Evolutionary conservation across 2,329 filamentous ascomycete species (phyloP), one percentile per base, ranked within the genome.

Genomic region (Thielaviopsis euricoi): DNA sequence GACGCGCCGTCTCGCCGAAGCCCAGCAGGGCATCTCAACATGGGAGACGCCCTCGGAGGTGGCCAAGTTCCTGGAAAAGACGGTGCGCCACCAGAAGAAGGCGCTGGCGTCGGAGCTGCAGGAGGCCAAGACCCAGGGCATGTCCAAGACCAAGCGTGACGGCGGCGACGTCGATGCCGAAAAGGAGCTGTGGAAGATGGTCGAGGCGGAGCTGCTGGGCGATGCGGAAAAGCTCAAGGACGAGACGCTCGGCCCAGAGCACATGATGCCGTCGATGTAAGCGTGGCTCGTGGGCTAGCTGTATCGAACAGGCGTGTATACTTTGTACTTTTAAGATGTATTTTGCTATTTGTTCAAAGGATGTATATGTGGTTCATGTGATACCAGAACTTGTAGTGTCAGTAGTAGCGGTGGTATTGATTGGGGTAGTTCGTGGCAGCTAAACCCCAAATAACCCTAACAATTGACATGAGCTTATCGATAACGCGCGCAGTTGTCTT

Each of bases 1-100:
- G 66, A 70, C 75, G 64, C 77, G 79, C 61, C 80, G 91, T 58
- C 71, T 86, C 50, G 73, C 74, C 48, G 78, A 78, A 51, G 87
- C 89, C 1, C 66, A 73, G 55, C 65, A 71, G 19, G 87, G 87
- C 25, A 66, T 72, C 5, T 75, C 87, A n/a, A 76, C 82, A 3
- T 94, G 81, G 81, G 33, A 68, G 29, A 81, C 74, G 22, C 71
- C 74, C 1, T 59, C 66, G 1, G 73, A 78, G 43, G 66, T 76
- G n/a, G 61, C 61, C 29, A 64, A 64, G 6, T 74, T 72, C 64
- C 72, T 76, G 63, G 57, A 61, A 48, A 60, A 60, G 49, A 60
- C 59, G 15, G 50, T 60, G 51, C 59, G 59, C 21, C 59, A 60
- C 22, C 33, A 40, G 13, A 60, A 56, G 56, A 19, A 13, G 23